Evolutionary conservation across 1,139 yeast genomes (phyloP), one percentile per base, ranked within the genome.

Genomic region (Saccharomyces uvarum): DNA sequence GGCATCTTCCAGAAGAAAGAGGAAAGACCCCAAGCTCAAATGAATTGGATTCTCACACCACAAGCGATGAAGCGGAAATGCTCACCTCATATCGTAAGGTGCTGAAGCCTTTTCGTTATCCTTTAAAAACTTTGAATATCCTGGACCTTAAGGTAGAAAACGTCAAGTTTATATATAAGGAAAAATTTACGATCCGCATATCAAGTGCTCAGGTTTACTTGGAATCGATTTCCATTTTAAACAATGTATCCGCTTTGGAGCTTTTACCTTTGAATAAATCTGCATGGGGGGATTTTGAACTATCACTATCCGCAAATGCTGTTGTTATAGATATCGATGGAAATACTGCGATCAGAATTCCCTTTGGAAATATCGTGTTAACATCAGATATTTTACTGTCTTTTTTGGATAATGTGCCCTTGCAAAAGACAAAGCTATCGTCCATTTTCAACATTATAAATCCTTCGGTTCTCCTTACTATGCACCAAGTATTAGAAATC

Each of bases 81-180:
- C 42, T 33, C 42, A 16, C 42, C 16, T 33, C 42, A 33, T 33
- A 14, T 33, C 42, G 61, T 13, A 63, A 63, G 31, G 50, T 59
- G 13, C 58, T 55, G 42, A 29, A 60, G 11, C 54, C 53, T 19
- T 6, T 57, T 47, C 50, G 53, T 8, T 55, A 54, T 4, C 26
- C 51, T 4, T 48, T 65, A 11, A 57, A 55, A 48, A 54, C 56
- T 13, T 28, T 66, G 9, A 60, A 61, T 27, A 54, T 63, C 5
- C 46, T 67, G 24, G 71, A 68, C 52, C 51, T 68, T 1, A 66
- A 68, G 48, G 51, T 69, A 7, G 71, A 68, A 53, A 66, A 67
- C 48, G 47, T 69, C 2, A 54, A 51, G 11, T 27, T 67, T 2
- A 52, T 56, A 1, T 59, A 61, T 29, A 51, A 57, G 5, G 38